Evolutionary conservation across 495 filamentous ascomycete species (phyloP), one percentile per base, ranked within the genome.

Genomic region (Elasticomyces elasticus): DNA sequence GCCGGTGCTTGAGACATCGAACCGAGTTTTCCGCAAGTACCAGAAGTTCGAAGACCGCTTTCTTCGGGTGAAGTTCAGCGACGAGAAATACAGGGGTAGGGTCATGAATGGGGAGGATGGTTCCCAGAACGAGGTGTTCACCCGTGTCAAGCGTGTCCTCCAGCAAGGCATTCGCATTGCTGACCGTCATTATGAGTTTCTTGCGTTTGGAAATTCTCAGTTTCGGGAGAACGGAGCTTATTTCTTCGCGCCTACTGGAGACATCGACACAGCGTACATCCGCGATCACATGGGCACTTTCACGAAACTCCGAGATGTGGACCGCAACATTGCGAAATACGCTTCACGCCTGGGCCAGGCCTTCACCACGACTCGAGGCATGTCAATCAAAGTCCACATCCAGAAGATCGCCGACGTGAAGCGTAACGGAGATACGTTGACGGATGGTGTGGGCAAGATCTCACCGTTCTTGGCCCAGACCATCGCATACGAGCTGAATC

Each of bases 161-260:
- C 71, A 67, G 5, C 80, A 90, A 40, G 92, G 92, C 6, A 94
- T 99, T 54, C 71, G 69, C 1, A 81, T 99, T 48, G 92, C 86
- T 12, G 79, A 80, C 57, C 81, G 85, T 12, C 83, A 80, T 58
- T 99, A 86, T 65, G 78, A 94, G 62, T 96, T 95, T 59, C 80
- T 99, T 22, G 91, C 94, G 5, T 95, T 89, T 66, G 91, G 92
- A 0, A 97, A 95, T 66, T 95, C 91, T 0, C 92, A 97, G 59
- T 85, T 99, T 53, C 80, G 92, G 13, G 91, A 97, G 64, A 81
- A 89, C 64, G 87, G 89, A 0, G 90, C 90, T 1, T 97, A 91
- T 60, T 94, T 99, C 68, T 95, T 85, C 62, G 79, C 85, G 0
- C 75, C 81, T 0, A 74, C 74, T 1, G 68, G 79, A 1, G 63